Evolutionary conservation across 2,329 filamentous ascomycete species (phyloP).

Genomic region (Lasiodiplodia gonubiensis): DNA sequence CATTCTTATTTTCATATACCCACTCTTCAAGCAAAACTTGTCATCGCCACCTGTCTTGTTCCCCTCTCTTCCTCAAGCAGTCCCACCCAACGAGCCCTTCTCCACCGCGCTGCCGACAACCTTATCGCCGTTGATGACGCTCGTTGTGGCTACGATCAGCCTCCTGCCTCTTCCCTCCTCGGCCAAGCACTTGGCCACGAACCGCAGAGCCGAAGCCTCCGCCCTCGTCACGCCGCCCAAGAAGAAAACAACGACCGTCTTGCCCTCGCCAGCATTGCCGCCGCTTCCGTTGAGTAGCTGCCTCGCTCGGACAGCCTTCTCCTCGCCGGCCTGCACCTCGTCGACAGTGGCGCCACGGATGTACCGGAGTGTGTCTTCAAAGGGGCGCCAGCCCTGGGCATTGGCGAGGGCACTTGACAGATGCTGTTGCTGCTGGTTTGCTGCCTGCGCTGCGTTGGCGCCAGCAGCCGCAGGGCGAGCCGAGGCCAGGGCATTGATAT

Average conservation of each 20-base stretch:
- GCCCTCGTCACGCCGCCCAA: constrained; percentile 96
- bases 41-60: neutral
- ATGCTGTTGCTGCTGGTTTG: constrained; percentile 29
- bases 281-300: constrained; percentile 78
- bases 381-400: constrained; percentile 86
- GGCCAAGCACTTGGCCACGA: constrained; percentile 76
- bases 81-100: constrained; percentile 54
- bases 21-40: neutral
- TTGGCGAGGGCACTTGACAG: constrained; percentile 55
- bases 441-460: constrained; percentile 52
- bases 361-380: constrained; percentile 89
- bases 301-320: constrained; percentile 87
- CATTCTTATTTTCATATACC: neutral
- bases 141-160: constrained; percentile 91
- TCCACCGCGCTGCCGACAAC: constrained; percentile 89
- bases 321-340: constrained; percentile 87
- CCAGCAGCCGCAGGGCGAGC: constrained; percentile 59
- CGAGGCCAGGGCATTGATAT: constrained; percentile 64
- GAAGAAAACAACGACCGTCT: constrained; percentile 88
- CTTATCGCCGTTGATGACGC: constrained; percentile 84
- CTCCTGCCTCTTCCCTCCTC: constrained; percentile 71
- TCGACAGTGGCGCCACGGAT: constrained; percentile 89
- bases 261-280: constrained; percentile 58
- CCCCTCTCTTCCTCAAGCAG: neutral
- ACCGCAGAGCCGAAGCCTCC: constrained; percentile 91